These are phyloP conservation scores for Zygosaccharomyces kombuchaensis DNA, from an alignment of 805 yeast genomes.

Conservation along the genomic window DNA sequence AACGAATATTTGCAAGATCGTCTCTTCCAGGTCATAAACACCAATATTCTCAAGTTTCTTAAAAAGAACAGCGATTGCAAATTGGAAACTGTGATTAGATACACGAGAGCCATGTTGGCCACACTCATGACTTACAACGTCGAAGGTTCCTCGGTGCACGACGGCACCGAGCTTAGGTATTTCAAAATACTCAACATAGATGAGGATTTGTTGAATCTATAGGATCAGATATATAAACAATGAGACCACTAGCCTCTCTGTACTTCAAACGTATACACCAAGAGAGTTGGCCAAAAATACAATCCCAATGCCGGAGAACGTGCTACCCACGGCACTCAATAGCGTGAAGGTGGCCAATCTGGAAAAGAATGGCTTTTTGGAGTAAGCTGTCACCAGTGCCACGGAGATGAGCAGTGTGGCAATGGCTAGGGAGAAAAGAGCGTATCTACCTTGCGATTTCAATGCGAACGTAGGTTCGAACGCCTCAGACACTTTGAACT, in stretches of 20 bases:
- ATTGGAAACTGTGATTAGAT: conserved; percentile 42
- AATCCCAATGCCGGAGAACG: conserved; percentile 39
- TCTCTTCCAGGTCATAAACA: conserved; percentile 31
- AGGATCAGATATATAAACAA: neutral
- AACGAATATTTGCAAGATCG: conserved; percentile 30
- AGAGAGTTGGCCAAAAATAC: conserved; percentile 41
- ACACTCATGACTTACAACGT: conserved; percentile 33
- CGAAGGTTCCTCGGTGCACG: conserved; percentile 29
- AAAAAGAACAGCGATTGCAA: conserved; percentile 44
- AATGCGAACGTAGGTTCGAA: conserved; percentile 18
- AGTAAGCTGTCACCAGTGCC: conserved; percentile 17
- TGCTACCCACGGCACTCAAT: conserved; percentile 33
- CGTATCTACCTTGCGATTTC: conserved; percentile 25
- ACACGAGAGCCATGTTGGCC: conserved; percentile 38
- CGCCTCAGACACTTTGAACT: conserved; percentile 16
- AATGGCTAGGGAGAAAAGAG: conserved; percentile 18
- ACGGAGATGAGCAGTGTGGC: conserved; percentile 20
- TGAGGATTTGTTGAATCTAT: conserved; percentile 41
- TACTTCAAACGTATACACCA: conserved; percentile 41
- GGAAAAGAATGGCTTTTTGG: conserved; percentile 15
- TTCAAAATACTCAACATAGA: conserved; percentile 41
- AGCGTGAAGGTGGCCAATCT: conserved; percentile 21
- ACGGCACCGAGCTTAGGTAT: conserved; percentile 23
- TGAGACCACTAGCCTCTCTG: neutral
- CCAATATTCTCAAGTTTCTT: conserved; percentile 39